phyloP scores from a whole-genome alignment of 169 alveolate species.

The Pseudocohnilembus persalinus region DNA sequence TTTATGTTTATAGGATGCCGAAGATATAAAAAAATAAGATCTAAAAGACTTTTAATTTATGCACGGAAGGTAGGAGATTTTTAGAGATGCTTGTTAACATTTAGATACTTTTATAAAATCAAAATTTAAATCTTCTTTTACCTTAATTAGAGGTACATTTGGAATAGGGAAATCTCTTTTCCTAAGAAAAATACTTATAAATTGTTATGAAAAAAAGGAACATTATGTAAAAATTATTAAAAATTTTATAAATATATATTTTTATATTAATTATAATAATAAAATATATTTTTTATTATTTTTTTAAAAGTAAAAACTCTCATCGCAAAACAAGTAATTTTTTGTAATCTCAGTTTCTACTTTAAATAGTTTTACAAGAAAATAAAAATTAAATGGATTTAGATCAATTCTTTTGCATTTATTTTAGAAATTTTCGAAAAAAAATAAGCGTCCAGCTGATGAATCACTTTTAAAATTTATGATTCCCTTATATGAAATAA shows the following conservation, averaged over 20 bases:
- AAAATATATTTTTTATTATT: constrained; percentile 4
- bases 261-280: too few relatives aligned
- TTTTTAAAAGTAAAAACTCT: neutral
- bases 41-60: neutral
- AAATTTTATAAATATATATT: too few relatives aligned
- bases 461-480: too few relatives aligned
- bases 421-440: neutral
- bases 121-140: neutral
- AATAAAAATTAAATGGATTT: constrained; percentile 22
- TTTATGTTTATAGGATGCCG: too few relatives aligned
- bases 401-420: neutral
- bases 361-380: constrained; percentile 14
- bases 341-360: neutral
- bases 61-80: neutral
- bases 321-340: too few relatives aligned
- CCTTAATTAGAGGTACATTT: constrained; percentile 45
- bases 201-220: constrained; percentile 24
- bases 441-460: neutral
- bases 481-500: neutral
- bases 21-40: neutral
- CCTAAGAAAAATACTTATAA: constrained; percentile 28
- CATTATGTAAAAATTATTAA: constrained; percentile 29
- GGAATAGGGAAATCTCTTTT: constrained; percentile 59
- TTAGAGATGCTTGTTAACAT: neutral
- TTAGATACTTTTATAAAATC: too few relatives aligned